Evolutionary conservation across 2,329 filamentous ascomycete genomes (phyloP), one percentile per base, ranked within the genome.

Genomic region (Fusarium coicis): DNA sequence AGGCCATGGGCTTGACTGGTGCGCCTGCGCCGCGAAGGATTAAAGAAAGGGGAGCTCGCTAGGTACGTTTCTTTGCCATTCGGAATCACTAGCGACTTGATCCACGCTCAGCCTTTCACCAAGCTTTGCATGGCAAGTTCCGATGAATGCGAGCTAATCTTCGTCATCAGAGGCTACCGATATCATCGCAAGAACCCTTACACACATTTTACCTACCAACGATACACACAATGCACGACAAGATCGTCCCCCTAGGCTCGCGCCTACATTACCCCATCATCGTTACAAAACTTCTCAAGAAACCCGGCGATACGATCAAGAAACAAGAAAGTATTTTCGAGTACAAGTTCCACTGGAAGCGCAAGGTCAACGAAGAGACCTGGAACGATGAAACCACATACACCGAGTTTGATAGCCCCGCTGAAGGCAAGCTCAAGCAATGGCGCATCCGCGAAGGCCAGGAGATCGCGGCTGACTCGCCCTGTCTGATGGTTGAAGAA

Each of bases 201-300:
- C 56, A 59, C 52, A 62, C 52, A 50, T 52, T 42, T 32, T 44
- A 34, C 53, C 43, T 23, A 60, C 37, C 36, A 43, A 39, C 53
- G 43, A 55, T 46, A 69, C 42, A 70, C 57, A 78, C 28, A 53
- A 84, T 84, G 82, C 79, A 79, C 78, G 81, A 83, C 77, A 83
- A 83, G 70, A 66, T 79, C 56, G 81, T 91, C 64, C 85, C 82
- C 62, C 80, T 91, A 64, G 89, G 89, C 78, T 83, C 86, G 76
- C 87, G 89, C 83, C 90, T 98, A 76, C 93, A 93, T 83, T 99
- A 98, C 83, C 96, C 96, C 78, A 95, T 98, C 83, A 97, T 93
- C 76, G 92, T 99, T 83, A 95, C 92, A 77, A 93, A 94, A 82
- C 88, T 98, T 69, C 89, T 96, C 75, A 95, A 94, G 82, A 85